Conservation (phyloP, 1,284 basidiomycete genomes). For the Schizophyllum amplum region DNA sequence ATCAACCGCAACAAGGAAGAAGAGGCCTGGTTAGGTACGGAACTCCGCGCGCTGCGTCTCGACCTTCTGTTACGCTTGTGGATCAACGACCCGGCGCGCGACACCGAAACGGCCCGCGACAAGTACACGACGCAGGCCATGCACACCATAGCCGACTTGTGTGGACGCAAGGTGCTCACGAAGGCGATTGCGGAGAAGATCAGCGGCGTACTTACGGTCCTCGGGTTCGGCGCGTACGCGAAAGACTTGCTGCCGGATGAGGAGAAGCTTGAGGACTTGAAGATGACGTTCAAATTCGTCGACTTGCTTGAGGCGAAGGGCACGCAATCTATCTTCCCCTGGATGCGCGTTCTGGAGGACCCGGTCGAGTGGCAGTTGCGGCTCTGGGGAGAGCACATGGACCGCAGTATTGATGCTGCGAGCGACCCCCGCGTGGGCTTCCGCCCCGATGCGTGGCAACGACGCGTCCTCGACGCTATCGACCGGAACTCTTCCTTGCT, state of each 20-base stretch:
- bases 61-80: slow-evolving; percentile 44
- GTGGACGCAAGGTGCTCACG: slow-evolving; percentile 28
- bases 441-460: slow-evolving; percentile 64
- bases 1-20: slow-evolving; percentile 35
- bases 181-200: slow-evolving; percentile 29
- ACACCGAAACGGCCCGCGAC: slow-evolving; percentile 32
- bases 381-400: slow-evolving; percentile 65
- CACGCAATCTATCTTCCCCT: slow-evolving; percentile 32
- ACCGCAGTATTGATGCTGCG: slow-evolving; percentile 57
- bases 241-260: slow-evolving; percentile 34
- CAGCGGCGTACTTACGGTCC: slow-evolving; percentile 25
- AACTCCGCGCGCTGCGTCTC: slow-evolving; percentile 43
- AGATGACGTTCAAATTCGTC: slow-evolving; percentile 45
- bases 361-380: slow-evolving; percentile 58
- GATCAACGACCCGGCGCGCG: slow-evolving; percentile 35
- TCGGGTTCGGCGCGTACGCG: slow-evolving; percentile 7
- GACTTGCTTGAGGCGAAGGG: slow-evolving; percentile 43
- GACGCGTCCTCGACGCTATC: slow-evolving; percentile 54
- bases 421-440: slow-evolving; percentile 53
- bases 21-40: slow-evolving; percentile 36
- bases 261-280: slow-evolving; percentile 30
- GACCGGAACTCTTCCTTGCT: slow-evolving; percentile 52
- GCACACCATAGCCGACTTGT: slow-evolving; percentile 36
- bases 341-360: slow-evolving; percentile 49
- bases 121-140: slow-evolving; percentile 36